Conservation (phyloP, 2,329 filamentous ascomycete genomes). For the Metarhizium brunneum region DNA sequence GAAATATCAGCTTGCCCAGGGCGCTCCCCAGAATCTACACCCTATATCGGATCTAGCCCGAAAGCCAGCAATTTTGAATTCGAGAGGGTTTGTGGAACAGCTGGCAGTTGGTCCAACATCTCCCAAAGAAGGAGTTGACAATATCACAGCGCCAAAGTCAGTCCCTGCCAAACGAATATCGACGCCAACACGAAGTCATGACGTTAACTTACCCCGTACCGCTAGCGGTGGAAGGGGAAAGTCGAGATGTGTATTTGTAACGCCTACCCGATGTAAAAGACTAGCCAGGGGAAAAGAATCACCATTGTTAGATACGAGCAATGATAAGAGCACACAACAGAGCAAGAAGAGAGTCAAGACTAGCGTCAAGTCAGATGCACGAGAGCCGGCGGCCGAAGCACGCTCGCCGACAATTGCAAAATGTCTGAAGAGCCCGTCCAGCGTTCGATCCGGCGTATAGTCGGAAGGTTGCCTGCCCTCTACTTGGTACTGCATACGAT, state of each 20-base stretch:
- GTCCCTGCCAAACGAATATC: neutral
- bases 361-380: neutral
- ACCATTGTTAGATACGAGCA: neutral
- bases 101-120: slow-evolving; percentile 12
- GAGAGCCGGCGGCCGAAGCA: neutral
- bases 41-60: neutral
- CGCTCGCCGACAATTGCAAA: neutral
- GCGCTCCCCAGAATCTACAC: neutral
- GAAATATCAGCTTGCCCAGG: slow-evolving; percentile 1
- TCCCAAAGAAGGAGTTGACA: neutral
- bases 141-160: neutral
- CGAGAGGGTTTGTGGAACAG: slow-evolving; percentile 19
- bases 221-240: neutral
- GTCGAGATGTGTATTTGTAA: neutral
- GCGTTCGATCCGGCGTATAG: neutral
- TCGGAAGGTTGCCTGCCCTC: neutral
- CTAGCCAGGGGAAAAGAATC: neutral
- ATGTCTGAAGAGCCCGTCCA: neutral
- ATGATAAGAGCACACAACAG: neutral
- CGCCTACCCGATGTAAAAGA: neutral
- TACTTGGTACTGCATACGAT: neutral
- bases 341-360: neutral
- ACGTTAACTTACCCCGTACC: neutral
- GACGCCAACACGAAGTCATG: neutral
- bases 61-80: neutral